phyloP scores from a whole-genome alignment of 495 filamentous ascomycete genomes.

The Penicillium alfredii region DNA sequence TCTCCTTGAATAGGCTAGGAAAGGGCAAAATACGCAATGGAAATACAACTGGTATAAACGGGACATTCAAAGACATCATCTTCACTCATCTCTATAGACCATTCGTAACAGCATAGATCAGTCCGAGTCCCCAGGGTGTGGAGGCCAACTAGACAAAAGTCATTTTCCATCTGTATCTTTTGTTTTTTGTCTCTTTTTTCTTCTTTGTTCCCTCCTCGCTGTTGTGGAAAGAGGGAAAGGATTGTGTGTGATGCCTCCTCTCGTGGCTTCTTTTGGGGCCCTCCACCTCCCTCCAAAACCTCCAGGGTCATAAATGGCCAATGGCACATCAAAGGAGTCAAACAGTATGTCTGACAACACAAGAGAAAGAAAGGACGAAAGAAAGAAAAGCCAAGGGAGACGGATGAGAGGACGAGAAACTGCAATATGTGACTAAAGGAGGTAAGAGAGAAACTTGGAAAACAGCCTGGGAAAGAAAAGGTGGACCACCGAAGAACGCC shows the following conservation, averaged over 20 bases:
- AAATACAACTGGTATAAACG: too few species aligned
- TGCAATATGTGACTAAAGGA: conserved; percentile 25
- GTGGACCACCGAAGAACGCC: conserved; percentile 47
- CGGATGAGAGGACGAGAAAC: too few species aligned
- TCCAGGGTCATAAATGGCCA: conserved; percentile 12
- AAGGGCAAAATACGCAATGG: too few species aligned
- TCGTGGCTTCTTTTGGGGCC: conserved; percentile 10
- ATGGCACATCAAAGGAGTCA: conserved; percentile 8
- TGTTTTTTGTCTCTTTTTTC: conserved; percentile 13
- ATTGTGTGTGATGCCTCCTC: conserved; percentile 1
- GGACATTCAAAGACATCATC: conserved; percentile 19
- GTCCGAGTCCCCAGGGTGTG: too few species aligned
- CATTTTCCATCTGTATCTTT: conserved; percentile 19
- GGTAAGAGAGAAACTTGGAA: conserved; percentile 32
- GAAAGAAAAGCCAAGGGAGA: conserved; percentile 22
- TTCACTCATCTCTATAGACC: conserved; percentile 42
- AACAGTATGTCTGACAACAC: conserved; percentile 11
- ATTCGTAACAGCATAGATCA: conserved; percentile 46
- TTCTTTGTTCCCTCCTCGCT: conserved; percentile 3
- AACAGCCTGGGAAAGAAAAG: too few species aligned
- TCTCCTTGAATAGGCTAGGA: too few species aligned
- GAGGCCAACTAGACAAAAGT: conserved; percentile 10
- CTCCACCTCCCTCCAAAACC: conserved; percentile 14
- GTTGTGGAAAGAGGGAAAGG: too few species aligned
- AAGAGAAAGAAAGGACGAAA: conserved; percentile 18